Conservation (phyloP, 148 eudicot genomes). For the Nepenthes mirabilis region DNA sequence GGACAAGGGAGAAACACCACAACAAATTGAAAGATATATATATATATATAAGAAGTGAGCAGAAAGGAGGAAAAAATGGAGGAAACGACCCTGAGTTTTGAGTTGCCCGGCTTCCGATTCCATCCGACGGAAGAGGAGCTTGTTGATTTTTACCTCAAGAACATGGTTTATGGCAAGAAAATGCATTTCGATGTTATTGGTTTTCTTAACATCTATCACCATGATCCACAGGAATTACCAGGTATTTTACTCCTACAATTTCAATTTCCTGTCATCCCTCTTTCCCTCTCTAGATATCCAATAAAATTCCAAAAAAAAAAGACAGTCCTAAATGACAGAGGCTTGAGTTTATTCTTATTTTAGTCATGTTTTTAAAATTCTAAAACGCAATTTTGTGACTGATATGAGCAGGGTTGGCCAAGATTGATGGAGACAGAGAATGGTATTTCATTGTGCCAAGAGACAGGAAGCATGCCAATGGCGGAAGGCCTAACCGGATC, state of each 20-base stretch:
- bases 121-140: conserved; percentile 90
- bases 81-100: conserved; percentile 18
- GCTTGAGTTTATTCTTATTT: too few relatives aligned
- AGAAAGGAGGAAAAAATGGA: conserved; percentile 20
- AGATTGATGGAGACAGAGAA: conserved; percentile 64
- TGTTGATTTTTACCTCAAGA: conserved; percentile 61
- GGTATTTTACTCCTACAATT: conserved; percentile 5
- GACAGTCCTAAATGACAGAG: too few relatives aligned
- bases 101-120: conserved; percentile 73
- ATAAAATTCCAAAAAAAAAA: too few relatives aligned
- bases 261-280: background rate
- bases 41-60: too few relatives aligned
- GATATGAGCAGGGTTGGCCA: conserved; percentile 46
- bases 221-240: conserved; percentile 76
- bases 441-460: conserved; percentile 94
- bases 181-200: conserved; percentile 36
- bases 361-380: too few relatives aligned
- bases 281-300: too few relatives aligned
- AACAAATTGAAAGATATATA: too few relatives aligned
- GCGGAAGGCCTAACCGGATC: conserved; percentile 89
- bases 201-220: conserved; percentile 48
- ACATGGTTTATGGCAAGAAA: conserved; percentile 31
- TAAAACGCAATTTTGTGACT: background rate
- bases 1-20: too few relatives aligned
- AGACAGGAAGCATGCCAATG: conserved; percentile 52